Base-by-base conservation (phyloP, 2,329 filamentous ascomycete genomes). In the Neopestalotiopsis rosae region DNA sequence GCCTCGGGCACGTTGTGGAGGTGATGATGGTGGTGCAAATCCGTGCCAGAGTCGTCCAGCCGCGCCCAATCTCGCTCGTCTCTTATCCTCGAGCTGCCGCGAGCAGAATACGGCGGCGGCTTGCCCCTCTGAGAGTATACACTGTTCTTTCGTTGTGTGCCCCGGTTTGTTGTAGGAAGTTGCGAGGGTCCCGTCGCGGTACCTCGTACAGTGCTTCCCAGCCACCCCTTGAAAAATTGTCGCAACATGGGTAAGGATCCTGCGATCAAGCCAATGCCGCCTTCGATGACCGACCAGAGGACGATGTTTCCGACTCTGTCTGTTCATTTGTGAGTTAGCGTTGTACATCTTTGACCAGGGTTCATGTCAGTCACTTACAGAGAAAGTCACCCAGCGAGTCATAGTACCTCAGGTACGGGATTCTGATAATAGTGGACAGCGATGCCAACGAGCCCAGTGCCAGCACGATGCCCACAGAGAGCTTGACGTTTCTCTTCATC, bases 261-360 rank as follows among this genome's bases (percentile, higher is more conserved):
- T 4, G 70, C 70, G 24, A 72, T 62, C 10, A 71, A 65, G 20
- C 71, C 71, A 58, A 72, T 72, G n/a, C 67, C 71, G 5, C 71
- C 70, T 64, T 75, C 74, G 64, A 74, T 52, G 61, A 72, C 72
- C 20, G 74, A 75, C 61, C 73, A 72, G 24, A 74, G 69, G 12
- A 71, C 71, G 52, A 75, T 75, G 57, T 68, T 72, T 6, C 74
- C 74, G 14, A 69, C 65, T 28, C 61, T 59, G 32, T 61, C 65
- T 67, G 28, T 12, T 28, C 1, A 13, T 30, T 10, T 7, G 17
- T 32, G 14, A 2, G 20, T 40, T 20, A 40, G 24, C 49, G 17
- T 17, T 42, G 9, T 3, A 24, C 0, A 6, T 3, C 14, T 6
- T 5, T 3, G 4, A 14, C 6, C 20, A 24, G 10, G 20, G n/a